Evolutionary conservation across 805 yeast genomes (phyloP).

Genomic region (Teunomyces cretensis): DNA sequence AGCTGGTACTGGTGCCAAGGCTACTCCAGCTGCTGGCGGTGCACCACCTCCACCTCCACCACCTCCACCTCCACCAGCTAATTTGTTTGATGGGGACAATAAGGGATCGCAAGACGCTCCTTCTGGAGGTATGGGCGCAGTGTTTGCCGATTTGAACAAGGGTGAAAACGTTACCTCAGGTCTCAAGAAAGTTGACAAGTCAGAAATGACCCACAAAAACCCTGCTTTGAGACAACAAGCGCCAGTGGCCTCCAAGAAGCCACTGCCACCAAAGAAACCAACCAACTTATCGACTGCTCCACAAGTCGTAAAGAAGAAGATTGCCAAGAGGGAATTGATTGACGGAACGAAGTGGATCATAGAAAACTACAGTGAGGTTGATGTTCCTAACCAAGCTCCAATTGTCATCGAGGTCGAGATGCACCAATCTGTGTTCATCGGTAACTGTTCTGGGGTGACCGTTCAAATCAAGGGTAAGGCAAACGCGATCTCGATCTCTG

Average conservation of each 20-base stretch:
- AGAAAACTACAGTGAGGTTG: constrained; percentile 66
- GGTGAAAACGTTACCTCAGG: constrained; percentile 85
- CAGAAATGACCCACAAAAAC: constrained; percentile 92
- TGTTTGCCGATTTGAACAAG: constrained; percentile 84
- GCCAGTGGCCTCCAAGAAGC: constrained; percentile 49
- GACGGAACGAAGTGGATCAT: constrained; percentile 87
- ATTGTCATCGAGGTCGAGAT: constrained; percentile 74
- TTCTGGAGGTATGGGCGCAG: constrained; percentile 73
- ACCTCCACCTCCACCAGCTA: constrained; percentile 86
- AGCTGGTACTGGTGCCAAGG: neutral
- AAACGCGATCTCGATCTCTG: constrained; percentile 79
- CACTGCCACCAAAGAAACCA: constrained; percentile 86
- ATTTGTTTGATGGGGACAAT: constrained; percentile 44
- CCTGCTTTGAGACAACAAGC: constrained; percentile 71
- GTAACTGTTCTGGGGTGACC: constrained; percentile 71
- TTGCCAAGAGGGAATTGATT: constrained; percentile 61
- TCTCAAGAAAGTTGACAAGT: constrained; percentile 86
- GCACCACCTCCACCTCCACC: constrained; percentile 67
- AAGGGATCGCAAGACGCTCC: constrained; percentile 9
- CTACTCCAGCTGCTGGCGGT: constrained; percentile 26
- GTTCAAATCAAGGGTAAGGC: constrained; percentile 88
- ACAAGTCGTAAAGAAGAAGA: constrained; percentile 24
- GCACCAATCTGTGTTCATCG: constrained; percentile 87
- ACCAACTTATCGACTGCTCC: constrained; percentile 53
- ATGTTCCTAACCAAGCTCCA: constrained; percentile 48